A percentile compares a stretch with the other conserved stretches of the same genome.
Evolutionary conservation across 768 basidiomycete species (phyloP).

Genomic region (Cantharellus anzutake): DNA sequence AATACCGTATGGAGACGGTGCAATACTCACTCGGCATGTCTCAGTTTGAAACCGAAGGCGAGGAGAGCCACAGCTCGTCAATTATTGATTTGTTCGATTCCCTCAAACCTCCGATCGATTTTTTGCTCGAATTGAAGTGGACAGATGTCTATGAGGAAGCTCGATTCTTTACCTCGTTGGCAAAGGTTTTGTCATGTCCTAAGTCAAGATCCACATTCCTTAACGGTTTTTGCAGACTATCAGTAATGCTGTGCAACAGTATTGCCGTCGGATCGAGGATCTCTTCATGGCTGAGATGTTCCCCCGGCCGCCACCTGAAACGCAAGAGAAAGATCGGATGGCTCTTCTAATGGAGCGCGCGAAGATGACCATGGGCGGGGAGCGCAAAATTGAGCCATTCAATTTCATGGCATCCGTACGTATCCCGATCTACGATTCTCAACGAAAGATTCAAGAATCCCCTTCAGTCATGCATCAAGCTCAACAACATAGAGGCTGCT

Average conservation of each 20-base stretch:
- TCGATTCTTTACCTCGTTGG: slow-evolving; percentile 70
- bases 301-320: slow-evolving; percentile 45
- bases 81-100: slow-evolving; percentile 94
- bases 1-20: not conserved
- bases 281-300: slow-evolving; percentile 95
- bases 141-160: slow-evolving; percentile 78
- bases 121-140: slow-evolving; percentile 83
- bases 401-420: slow-evolving; percentile 59
- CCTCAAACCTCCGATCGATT: slow-evolving; percentile 72
- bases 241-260: slow-evolving; percentile 80
- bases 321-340: slow-evolving; percentile 61
- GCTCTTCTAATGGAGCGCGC: slow-evolving; percentile 82
- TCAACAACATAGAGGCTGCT: slow-evolving; percentile 92
- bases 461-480: slow-evolving; percentile 73
- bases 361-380: slow-evolving; percentile 55
- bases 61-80: slow-evolving; percentile 83
- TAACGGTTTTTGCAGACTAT: slow-evolving; percentile 40
- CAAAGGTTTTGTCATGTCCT: slow-evolving; percentile 38
- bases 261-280: slow-evolving; percentile 70
- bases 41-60: slow-evolving; percentile 60
- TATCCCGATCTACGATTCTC: not conserved
- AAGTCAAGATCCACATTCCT: not conserved
- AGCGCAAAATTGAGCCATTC: slow-evolving; percentile 89
- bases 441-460: not conserved
- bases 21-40: not conserved